Conservation (phyloP, 257 asterid species). For the Catharanthus roseus region DNA sequence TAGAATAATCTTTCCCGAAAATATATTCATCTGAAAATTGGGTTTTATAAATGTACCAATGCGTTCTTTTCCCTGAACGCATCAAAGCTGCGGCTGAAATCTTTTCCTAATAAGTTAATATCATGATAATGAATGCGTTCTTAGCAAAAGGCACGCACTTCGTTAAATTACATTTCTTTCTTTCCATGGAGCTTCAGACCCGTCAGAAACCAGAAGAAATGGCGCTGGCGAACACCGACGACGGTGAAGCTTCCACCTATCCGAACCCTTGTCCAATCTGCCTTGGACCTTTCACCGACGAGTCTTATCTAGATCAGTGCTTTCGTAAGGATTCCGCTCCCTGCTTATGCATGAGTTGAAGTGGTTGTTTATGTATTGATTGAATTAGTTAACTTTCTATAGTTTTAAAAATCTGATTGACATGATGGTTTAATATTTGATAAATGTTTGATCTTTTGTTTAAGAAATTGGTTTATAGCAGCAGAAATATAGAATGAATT, state of each 20-base stretch:
- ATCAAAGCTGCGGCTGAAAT: no score
- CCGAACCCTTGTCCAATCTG: constrained; percentile 65
- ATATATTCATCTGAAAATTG: no score
- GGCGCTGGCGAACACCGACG: constrained; percentile 10
- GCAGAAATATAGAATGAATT: background rate
- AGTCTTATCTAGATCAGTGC: constrained; percentile 66
- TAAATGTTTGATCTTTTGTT: background rate
- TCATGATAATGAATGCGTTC: no score
- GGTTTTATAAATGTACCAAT: no score
- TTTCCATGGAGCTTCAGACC: no score
- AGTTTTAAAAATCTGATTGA: background rate
- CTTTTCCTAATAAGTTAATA: no score
- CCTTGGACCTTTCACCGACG: constrained; percentile 37
- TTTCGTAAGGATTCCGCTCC: constrained; percentile 45
- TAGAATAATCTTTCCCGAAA: no score
- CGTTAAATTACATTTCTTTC: no score
- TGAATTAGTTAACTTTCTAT: background rate
- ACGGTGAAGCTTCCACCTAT: constrained; percentile 26
- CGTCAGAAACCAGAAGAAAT: constrained; percentile 20
- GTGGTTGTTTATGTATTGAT: background rate
- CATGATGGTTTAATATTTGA: background rate
- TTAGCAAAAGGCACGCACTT: no score
- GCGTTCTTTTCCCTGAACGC: no score
- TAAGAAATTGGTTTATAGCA: background rate
- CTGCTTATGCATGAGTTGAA: background rate